Base-by-base conservation (phyloP, 805 yeast species). In the Starmera quercuum region DNA sequence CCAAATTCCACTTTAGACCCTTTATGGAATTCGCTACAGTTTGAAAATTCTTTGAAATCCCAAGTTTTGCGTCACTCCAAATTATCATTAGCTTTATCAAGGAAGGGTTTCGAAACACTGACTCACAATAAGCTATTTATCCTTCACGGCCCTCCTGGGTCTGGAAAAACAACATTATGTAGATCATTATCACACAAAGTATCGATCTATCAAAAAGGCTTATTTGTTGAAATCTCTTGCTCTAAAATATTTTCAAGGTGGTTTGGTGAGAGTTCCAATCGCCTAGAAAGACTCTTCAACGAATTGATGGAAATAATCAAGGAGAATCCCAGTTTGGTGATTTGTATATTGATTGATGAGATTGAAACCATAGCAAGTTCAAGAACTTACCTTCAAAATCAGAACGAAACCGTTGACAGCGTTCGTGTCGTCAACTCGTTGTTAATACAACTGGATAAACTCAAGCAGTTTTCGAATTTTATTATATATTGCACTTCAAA, bases 111-210 rank as follows among this genome's bases (percentile, higher is more conserved):
- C n/a, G n/a, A n/a, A n/a, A n/a, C n/a, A n/a, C n/a, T n/a, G n/a
- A 35, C 44, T 3, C 30, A 31, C 12, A 47, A 40, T 30, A 39
- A 46, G 24, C 30, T 57, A 5, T 35, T 55, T 10, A 32, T 58
- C 5, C 41, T 66, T 1, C 63, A 65, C 44, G 73, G 73, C 0
- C 65, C 70, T 3, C 70, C 73, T 4, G 73, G 73, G 1, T 62
- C 69, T 3, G 73, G 73, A 5, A 67, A 67, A 45, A 63, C 71
- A 1, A 61, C 68, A 2, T 33, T 66, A 4, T 61, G 68, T 29
- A 62, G 50, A 29, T 58, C 70, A 0, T 29, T 65, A 7, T 56
- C 66, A 20, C 70, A 65, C 23, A 66, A 64, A 42, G 34, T 64
- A 17, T 47, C 68, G 16, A 57, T 62, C 9, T 39, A 34, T 10